Percentiles rank a stretch among this genome's conserved stretches.
Evolutionary conservation across 768 basidiomycete genomes (phyloP).

Genomic region (Auricularia auricula-judae): DNA sequence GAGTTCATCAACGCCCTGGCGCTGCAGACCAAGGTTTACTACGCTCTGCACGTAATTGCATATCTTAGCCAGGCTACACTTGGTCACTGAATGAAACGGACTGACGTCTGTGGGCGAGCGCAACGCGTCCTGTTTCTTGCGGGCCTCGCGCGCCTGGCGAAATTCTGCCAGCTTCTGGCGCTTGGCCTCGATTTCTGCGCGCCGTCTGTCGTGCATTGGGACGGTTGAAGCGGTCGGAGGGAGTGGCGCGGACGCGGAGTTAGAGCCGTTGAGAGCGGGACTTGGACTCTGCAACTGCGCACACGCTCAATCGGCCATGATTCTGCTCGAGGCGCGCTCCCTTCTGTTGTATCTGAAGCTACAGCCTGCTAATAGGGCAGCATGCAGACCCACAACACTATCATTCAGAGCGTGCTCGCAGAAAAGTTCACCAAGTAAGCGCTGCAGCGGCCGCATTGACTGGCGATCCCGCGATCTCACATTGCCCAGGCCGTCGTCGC

Average conservation of each 20-base stretch:
- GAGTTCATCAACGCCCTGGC: slow-evolving; percentile 58
- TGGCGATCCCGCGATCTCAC: slow-evolving; percentile 1
- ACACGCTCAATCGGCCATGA: slow-evolving; percentile 37
- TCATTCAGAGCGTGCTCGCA: slow-evolving; percentile 79
- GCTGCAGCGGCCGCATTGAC: slow-evolving; percentile 13
- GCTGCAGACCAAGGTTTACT: not conserved
- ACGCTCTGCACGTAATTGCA: not conserved
- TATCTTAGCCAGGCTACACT: too few relatives aligned
- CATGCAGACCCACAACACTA: slow-evolving; percentile 68
- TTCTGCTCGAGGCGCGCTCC: slow-evolving; percentile 64
- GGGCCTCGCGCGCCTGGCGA: slow-evolving; percentile 60
- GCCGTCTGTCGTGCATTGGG: slow-evolving; percentile 51
- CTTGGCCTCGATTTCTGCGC: slow-evolving; percentile 88
- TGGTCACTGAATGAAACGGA: not conserved
- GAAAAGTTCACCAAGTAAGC: slow-evolving; percentile 78
- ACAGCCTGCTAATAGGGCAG: too few relatives aligned
- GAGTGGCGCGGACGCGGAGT: not conserved
- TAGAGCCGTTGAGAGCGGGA: not conserved
- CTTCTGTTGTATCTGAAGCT: too few relatives aligned
- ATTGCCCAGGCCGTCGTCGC: slow-evolving; percentile 60
- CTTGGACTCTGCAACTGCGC: not conserved
- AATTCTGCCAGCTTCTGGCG: slow-evolving; percentile 65
- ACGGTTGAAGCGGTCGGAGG: not conserved
- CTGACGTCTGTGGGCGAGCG: slow-evolving; percentile 18
- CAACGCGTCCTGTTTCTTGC: slow-evolving; percentile 40